phyloP scores from a whole-genome alignment of 371 early-diverging fungal genomes.

The Rhizopus sp. region DNA sequence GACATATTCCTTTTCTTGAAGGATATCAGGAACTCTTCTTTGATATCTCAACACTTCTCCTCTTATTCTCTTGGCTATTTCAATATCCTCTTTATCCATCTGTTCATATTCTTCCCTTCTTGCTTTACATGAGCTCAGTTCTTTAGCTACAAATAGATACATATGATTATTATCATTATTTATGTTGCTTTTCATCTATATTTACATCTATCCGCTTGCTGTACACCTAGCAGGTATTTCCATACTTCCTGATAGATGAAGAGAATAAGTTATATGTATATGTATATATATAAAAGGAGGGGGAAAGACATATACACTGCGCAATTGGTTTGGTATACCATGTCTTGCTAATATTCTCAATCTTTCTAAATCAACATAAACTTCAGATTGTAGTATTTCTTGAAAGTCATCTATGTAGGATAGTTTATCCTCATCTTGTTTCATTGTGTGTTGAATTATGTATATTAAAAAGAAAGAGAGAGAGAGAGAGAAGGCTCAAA shows the following conservation, averaged over 20 bases:
- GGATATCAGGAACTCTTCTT: slow-evolving; percentile 44
- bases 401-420: slow-evolving; percentile 73
- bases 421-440: slow-evolving; percentile 36
- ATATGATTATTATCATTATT: background rate
- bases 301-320: slow-evolving; percentile 62
- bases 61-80: slow-evolving; percentile 81
- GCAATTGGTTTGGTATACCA: slow-evolving; percentile 86
- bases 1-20: slow-evolving; percentile 32
- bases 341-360: slow-evolving; percentile 80
- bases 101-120: slow-evolving; percentile 74
- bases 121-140: slow-evolving; percentile 67
- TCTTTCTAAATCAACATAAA: slow-evolving; percentile 84
- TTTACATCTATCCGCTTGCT: slow-evolving; percentile 85
- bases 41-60: slow-evolving; percentile 85
- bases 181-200: background rate
- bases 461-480: background rate
- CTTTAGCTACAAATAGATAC: slow-evolving; percentile 59
- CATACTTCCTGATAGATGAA: slow-evolving; percentile 72
- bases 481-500: background rate
- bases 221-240: slow-evolving; percentile 88
- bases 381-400: slow-evolving; percentile 86
- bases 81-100: slow-evolving; percentile 75
- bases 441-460: slow-evolving; percentile 1
- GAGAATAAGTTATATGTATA: slow-evolving; percentile 4
- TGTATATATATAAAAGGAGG: slow-evolving; percentile 1